Conservation (phyloP, 805 yeast species). For the Starmerella floris region DNA sequence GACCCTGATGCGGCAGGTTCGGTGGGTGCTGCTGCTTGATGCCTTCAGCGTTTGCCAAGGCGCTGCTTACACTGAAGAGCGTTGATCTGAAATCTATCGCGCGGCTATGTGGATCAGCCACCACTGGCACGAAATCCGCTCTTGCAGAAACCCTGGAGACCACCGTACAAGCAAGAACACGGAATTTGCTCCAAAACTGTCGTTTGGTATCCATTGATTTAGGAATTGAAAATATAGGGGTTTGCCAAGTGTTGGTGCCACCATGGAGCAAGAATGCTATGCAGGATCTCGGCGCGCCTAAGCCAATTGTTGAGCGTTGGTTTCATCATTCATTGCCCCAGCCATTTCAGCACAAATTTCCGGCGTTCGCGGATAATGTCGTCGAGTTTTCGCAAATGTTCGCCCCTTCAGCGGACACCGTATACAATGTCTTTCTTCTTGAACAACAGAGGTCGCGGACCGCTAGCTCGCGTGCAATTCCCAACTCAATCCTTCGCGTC, state of each 20-base stretch:
- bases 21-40: too few relatives aligned
- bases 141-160: not conserved
- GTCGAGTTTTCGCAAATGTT: not conserved
- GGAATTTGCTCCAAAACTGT: constrained; percentile 1
- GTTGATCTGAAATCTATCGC: constrained; percentile 1
- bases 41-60: too few relatives aligned
- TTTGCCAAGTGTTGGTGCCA: constrained; percentile 17
- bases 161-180: not conserved
- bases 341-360: constrained; percentile 22
- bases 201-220: constrained; percentile 25
- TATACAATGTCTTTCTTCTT: constrained; percentile 32
- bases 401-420: not conserved
- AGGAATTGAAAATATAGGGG: constrained; percentile 27
- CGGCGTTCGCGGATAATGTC: not conserved
- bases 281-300: not conserved
- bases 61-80: not conserved
- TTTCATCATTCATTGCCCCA: constrained; percentile 4
- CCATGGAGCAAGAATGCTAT: not conserved
- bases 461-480: constrained; percentile 34
- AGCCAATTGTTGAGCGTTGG: constrained; percentile 1
- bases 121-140: constrained; percentile 12
- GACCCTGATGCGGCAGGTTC: too few relatives aligned
- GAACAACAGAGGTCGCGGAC: constrained; percentile 48
- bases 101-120: constrained; percentile 16
- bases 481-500: constrained; percentile 40